phyloP scores from a whole-genome alignment of 164 flowering plant species.

The Macadamia integrifolia region DNA sequence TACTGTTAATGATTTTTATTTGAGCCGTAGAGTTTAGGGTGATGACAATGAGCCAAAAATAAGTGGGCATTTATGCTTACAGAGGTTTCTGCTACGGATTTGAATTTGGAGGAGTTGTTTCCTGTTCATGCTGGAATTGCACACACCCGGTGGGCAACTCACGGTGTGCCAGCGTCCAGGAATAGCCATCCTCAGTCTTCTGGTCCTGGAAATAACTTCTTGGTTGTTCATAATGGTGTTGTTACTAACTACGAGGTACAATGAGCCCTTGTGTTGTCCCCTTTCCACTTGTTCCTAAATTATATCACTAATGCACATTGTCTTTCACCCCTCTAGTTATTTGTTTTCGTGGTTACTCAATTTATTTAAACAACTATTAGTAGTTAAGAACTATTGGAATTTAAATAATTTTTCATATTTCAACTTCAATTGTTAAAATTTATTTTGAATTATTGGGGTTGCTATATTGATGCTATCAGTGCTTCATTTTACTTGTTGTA shows the following conservation, averaged over 20 bases:
- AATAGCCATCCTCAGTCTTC: slow-evolving; percentile 96
- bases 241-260: slow-evolving; percentile 88
- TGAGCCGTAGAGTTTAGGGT: too few relatives aligned
- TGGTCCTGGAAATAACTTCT: slow-evolving; percentile 72
- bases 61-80: slow-evolving; percentile 16
- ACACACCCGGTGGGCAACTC: slow-evolving; percentile 99
- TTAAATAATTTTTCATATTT: too few relatives aligned
- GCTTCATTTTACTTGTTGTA: too few relatives aligned
- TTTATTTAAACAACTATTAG: too few relatives aligned
- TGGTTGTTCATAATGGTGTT: slow-evolving; percentile 97
- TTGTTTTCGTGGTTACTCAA: too few relatives aligned
- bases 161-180: slow-evolving; percentile 95
- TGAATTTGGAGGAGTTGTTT: slow-evolving; percentile 80
- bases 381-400: too few relatives aligned
- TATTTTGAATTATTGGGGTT: too few relatives aligned
- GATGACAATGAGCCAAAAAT: background rate
- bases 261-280: background rate
- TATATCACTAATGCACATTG: background rate
- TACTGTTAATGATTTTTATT: background rate
- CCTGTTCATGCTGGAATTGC: slow-evolving; percentile 87
- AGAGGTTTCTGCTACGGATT: slow-evolving; percentile 62
- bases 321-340: too few relatives aligned
- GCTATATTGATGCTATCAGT: too few relatives aligned
- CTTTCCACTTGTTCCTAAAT: background rate
- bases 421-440: too few relatives aligned